phyloP scores from a whole-genome alignment of 371 early-diverging fungal genomes.

The Vittaforma corneae region DNA sequence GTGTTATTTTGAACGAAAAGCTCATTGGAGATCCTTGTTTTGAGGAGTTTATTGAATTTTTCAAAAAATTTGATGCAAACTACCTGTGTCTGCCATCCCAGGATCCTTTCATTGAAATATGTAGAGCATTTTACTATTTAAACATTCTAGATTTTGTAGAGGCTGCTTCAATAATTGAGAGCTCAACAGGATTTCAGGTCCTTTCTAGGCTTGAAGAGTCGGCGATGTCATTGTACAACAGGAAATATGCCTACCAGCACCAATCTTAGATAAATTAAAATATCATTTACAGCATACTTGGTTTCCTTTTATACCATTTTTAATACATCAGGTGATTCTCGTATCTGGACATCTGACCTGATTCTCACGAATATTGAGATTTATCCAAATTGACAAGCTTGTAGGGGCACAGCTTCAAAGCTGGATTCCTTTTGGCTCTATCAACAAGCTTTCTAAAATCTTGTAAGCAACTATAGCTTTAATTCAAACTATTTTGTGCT shows the following conservation, averaged over 20 bases:
- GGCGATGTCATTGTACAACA: neutral
- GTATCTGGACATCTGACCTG: too few species aligned
- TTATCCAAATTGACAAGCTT: too few species aligned
- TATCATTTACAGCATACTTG: too few species aligned
- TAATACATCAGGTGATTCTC: too few species aligned
- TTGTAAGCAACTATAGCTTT: too few species aligned
- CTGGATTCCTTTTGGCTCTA: too few species aligned
- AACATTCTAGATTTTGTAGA: constrained; percentile 28
- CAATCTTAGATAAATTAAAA: too few species aligned
- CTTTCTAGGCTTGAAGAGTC: neutral
- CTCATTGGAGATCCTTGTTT: constrained; percentile 14
- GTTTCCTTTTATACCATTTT: too few species aligned
- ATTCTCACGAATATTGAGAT: too few species aligned
- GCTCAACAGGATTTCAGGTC: constrained; percentile 4
- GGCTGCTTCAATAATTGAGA: constrained; percentile 19
- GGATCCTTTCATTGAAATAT: constrained; percentile 20
- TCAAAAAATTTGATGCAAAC: constrained; percentile 30
- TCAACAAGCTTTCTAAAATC: too few species aligned
- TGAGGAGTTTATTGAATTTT: constrained; percentile 18
- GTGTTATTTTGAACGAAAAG: constrained; percentile 35
- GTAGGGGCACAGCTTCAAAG: too few species aligned
- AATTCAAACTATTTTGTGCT: too few species aligned
- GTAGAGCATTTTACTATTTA: constrained; percentile 36
- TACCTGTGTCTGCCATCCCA: constrained; percentile 19
- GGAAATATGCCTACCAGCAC: neutral